Evolutionary conservation across 768 basidiomycete species (phyloP), one percentile per base, ranked within the genome.

Genomic region (Panaeolus cyanescens): DNA sequence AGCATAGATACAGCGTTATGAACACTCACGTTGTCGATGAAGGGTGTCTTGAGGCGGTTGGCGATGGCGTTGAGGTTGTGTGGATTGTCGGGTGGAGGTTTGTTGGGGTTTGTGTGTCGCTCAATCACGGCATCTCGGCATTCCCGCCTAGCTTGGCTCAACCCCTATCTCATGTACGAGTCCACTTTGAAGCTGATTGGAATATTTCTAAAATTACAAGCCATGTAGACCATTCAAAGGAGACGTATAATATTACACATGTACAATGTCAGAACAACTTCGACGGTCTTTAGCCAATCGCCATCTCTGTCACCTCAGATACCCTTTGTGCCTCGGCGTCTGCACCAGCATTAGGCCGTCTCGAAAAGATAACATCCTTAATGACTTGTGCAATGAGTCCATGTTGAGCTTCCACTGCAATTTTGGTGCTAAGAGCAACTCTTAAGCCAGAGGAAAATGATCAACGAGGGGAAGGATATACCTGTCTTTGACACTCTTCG

Each of bases 401-500:
- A 66, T 98, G 95, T 66, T 96, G 94, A 1, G 92, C 92, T 71
- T 98, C 95, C 4, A 89, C 83, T 0, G 95, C 88, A 58, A 98
- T 93, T 68, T 92, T 95, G 37, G 87, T 89, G 71, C 96, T 98
- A 50, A 56, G 56, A 34, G 10, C 31, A 42, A 64, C 3, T 30
- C 31, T 33, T 28, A 25, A 50, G 28, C 60, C n/a, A 40, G 54
- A 19, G 32, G 9, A 58, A 12, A 58, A 13, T 22, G 31, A 19
- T 12, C 28, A 30, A 57, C 39, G 33, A 53, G 32, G 32, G 40
- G 30, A 36, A 19, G 28, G 10, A 75, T 79, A 55, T 62, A 92
- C 94, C 93, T 90, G 71, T 99, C 96, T 73, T 88, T 90, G 28
- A 96, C 92, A n/a, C 89, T 89, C 80, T 95, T 96, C 17, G 84